Evolutionary conservation across 495 filamentous ascomycete genomes (phyloP).

Genomic region (Rostrohypoxylon terebratum): DNA sequence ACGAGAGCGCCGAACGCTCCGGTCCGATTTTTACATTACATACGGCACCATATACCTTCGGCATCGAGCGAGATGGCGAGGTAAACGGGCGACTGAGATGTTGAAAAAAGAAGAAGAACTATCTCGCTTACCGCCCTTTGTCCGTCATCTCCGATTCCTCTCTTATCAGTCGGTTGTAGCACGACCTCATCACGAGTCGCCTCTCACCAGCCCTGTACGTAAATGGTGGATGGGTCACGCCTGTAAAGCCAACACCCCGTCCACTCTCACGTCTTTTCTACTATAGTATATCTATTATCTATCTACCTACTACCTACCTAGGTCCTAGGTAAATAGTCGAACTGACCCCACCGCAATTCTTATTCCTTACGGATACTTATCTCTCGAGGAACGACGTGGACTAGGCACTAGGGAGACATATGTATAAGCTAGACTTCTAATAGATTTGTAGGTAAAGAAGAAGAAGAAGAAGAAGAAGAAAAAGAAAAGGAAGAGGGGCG

Average conservation of each 20-base stretch:
- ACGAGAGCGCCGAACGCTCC: conserved; percentile 26
- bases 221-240: conserved; percentile 24
- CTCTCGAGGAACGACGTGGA: background rate
- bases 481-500: too few species aligned
- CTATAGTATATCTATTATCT: too few species aligned
- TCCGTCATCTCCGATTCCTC: conserved; percentile 6
- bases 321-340: background rate
- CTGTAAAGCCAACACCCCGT: conserved; percentile 12
- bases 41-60: background rate
- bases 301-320: too few species aligned
- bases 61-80: conserved; percentile 17
- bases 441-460: too few species aligned
- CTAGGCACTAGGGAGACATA: background rate
- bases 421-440: background rate
- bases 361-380: conserved; percentile 14
- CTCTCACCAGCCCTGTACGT: background rate
- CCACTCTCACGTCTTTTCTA: conserved; percentile 3
- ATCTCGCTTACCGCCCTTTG: conserved; percentile 33
- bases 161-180: conserved; percentile 33
- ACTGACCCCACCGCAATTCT: background rate
- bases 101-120: background rate
- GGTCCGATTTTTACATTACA: background rate
- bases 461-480: too few species aligned
- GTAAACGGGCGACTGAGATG: background rate
- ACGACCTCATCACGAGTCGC: conserved; percentile 32